Conservation (phyloP, 306 rosid genomes). For the Dalbergia oliveri region DNA sequence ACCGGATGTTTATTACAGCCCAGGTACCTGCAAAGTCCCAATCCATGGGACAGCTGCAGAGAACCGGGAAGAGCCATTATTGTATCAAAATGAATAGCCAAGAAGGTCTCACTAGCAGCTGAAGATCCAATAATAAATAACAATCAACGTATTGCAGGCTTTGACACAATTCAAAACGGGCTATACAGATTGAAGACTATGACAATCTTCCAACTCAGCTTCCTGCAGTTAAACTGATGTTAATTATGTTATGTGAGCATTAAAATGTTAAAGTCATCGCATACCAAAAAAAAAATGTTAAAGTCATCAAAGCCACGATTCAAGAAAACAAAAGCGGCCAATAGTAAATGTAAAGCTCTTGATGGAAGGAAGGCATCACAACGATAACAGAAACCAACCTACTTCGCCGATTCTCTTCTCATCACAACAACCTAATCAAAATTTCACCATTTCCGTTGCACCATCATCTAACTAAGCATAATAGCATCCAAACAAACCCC, state of each 20-base stretch:
- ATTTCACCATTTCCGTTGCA: neutral
- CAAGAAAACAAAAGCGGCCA: neutral
- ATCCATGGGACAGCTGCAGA: slow-evolving; percentile 76
- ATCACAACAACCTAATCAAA: neutral
- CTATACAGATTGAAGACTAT: slow-evolving; percentile 38
- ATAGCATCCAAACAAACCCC: neutral
- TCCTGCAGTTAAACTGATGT: slow-evolving; percentile 47
- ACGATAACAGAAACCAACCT: slow-evolving; percentile 22
- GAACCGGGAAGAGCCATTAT: slow-evolving; percentile 86
- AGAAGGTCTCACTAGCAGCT: slow-evolving; percentile 47
- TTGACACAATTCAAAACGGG: slow-evolving; percentile 29
- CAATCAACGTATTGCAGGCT: slow-evolving; percentile 37
- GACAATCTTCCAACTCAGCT: slow-evolving; percentile 44
- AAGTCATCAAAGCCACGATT: slow-evolving; percentile 5
- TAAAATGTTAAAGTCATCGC: slow-evolving; percentile 30
- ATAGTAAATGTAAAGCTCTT: neutral
- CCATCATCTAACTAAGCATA: neutral
- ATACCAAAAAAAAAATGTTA: no score
- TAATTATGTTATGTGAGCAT: slow-evolving; percentile 32
- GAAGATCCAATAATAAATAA: slow-evolving; percentile 27
- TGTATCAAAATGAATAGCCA: slow-evolving; percentile 42
- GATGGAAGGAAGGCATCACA: slow-evolving; percentile 19
- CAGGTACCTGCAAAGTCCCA: slow-evolving; percentile 77
- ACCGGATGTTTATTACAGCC: slow-evolving; percentile 64
- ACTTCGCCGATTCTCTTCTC: slow-evolving; percentile 18